Evolutionary conservation across 129 eudicot species (phyloP).

Genomic region (Flaveria robusta): DNA sequence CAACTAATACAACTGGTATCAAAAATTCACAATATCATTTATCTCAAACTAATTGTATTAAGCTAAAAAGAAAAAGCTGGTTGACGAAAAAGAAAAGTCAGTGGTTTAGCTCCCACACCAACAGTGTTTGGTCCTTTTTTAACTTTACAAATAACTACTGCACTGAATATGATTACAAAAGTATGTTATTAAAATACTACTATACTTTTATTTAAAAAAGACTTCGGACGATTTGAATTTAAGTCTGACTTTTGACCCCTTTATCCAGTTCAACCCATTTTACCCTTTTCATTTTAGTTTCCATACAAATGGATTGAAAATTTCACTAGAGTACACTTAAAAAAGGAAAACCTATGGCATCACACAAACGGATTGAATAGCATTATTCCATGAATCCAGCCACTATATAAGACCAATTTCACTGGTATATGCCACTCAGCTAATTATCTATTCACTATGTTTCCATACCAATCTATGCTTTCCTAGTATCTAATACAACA

Average conservation of each 20-base stretch:
- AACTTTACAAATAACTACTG: background rate
- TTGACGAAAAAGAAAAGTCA: background rate
- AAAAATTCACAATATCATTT: constrained; percentile 4
- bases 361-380: background rate
- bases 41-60: background rate
- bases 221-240: background rate
- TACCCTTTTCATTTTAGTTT: background rate
- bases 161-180: constrained; percentile 1
- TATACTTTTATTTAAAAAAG: background rate
- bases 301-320: background rate
- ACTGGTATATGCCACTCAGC: background rate
- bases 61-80: background rate
- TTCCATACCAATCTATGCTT: background rate
- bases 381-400: too few species aligned
- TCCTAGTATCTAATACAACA: background rate
- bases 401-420: too few species aligned
- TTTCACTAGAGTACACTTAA: background rate
- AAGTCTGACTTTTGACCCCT: background rate
- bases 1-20: background rate
- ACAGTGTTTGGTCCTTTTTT: background rate
- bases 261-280: too few species aligned
- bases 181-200: background rate
- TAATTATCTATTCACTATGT: background rate
- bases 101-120: too few species aligned
- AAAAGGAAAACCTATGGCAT: background rate